These are phyloP conservation scores for Populus hybrid DNA, from an alignment of 441 rosid species.

Conservation along the genomic window DNA sequence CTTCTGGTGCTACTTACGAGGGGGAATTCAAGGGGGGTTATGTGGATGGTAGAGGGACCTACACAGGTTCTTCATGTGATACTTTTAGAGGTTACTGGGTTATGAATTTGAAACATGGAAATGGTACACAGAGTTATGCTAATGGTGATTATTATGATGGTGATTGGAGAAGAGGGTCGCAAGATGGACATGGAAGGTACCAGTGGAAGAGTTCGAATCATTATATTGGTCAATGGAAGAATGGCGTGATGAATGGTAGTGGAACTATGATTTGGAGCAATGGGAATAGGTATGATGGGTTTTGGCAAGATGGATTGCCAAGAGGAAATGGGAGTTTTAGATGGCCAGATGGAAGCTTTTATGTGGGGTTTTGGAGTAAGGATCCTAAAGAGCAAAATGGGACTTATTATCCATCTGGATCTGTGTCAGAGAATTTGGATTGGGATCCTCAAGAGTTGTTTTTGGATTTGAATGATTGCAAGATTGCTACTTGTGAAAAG, in stretches of 20 bases:
- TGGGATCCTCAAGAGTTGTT: conserved; percentile 79
- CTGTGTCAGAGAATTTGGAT: conserved; percentile 42
- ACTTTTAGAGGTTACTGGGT: conserved; percentile 79
- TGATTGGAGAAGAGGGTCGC: conserved; percentile 76
- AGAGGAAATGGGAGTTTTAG: conserved; percentile 80
- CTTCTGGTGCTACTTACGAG: conserved; percentile 89
- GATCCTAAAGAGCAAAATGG: conserved; percentile 73
- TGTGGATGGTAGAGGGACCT: conserved; percentile 94
- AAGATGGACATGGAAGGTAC: conserved; percentile 86
- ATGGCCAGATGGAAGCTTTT: conserved; percentile 76
- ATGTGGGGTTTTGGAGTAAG: conserved; percentile 86
- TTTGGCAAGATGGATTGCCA: conserved; percentile 87
- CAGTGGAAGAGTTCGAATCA: conserved; percentile 80
- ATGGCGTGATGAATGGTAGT: conserved; percentile 67
- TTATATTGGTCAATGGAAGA: conserved; percentile 81
- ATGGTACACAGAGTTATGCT: conserved; percentile 57
- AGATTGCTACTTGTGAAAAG: conserved; percentile 52
- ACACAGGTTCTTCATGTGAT: conserved; percentile 59
- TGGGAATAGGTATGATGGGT: conserved; percentile 88
- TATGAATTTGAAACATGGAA: conserved; percentile 84
- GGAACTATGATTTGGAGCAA: conserved; percentile 80
- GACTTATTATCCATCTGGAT: conserved; percentile 70
- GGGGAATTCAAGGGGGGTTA: conserved; percentile 86
- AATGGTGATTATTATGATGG: conserved; percentile 86
- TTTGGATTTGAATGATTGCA: conserved; percentile 47